phyloP scores from a whole-genome alignment of 192 early-diverging fungal genomes.

The Lobulomyces angularis region DNA sequence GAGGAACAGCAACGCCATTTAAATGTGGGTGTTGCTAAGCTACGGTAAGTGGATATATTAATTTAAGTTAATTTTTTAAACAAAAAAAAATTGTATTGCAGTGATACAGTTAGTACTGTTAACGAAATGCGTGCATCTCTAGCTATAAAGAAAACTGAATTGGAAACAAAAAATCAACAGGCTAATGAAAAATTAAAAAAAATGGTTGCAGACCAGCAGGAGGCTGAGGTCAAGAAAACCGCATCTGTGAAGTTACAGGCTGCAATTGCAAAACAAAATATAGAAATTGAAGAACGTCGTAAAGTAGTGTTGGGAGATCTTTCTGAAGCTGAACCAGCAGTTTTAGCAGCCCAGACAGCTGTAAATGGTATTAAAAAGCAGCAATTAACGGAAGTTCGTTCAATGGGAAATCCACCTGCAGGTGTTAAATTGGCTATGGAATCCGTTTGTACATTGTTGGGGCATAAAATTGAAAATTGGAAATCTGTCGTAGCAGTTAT shows the following conservation, averaged over 20 bases:
- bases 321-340: constrained; percentile 93
- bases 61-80: no score
- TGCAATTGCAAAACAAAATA: constrained; percentile 60
- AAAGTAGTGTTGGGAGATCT: constrained; percentile 75
- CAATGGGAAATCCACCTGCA: constrained; percentile 93
- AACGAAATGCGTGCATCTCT: constrained; percentile 81
- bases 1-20: constrained; percentile 98
- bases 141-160: constrained; percentile 69
- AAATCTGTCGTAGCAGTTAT: constrained; percentile 81
- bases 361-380: constrained; percentile 94
- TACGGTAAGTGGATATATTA: no score
- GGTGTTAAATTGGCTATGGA: constrained; percentile 96
- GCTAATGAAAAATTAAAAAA: constrained; percentile 92
- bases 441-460: constrained; percentile 88
- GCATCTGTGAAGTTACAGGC: constrained; percentile 67
- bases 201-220: constrained; percentile 89
- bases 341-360: constrained; percentile 82
- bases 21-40: constrained; percentile 91
- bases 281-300: constrained; percentile 65
- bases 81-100: no score
- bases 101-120: constrained; percentile 88
- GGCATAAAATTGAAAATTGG: constrained; percentile 77
- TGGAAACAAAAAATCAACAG: constrained; percentile 74
- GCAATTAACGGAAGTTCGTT: constrained; percentile 88
- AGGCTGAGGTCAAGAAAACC: constrained; percentile 79